Percentiles rank a stretch among this genome's conserved stretches.
These are phyloP conservation scores for Takashimella tepidaria DNA, from an alignment of 1,284 basidiomycete species.

Conservation along the genomic window DNA sequence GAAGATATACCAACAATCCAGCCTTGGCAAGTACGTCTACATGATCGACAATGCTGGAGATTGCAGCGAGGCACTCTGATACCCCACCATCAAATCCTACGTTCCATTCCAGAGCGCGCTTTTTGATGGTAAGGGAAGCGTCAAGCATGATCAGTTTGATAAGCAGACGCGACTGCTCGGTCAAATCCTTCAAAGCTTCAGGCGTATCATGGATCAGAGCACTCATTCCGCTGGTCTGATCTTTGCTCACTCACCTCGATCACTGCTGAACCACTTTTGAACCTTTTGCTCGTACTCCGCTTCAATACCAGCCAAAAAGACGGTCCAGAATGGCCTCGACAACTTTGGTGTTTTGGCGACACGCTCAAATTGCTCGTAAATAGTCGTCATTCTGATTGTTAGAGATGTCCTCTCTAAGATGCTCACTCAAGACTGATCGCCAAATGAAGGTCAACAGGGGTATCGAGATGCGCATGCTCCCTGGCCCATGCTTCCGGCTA, in stretches of 20 bases:
- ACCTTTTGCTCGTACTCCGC: conserved; percentile 1
- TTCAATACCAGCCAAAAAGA: not conserved
- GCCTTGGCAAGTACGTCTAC: conserved; percentile 26
- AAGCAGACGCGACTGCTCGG: not conserved
- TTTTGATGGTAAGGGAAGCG: conserved; percentile 1
- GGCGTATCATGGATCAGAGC: no score
- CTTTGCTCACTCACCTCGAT: conserved; percentile 14
- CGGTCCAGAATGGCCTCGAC: not conserved
- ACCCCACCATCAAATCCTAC: not conserved
- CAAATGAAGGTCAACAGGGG: conserved; percentile 33
- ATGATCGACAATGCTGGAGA: conserved; percentile 25
- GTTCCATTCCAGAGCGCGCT: not conserved
- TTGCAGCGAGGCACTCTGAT: conserved; percentile 19
- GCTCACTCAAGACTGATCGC: conserved; percentile 32
- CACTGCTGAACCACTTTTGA: conserved; percentile 26
- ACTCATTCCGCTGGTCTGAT: no score
- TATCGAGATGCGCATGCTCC: conserved; percentile 28
- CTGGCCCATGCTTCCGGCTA: conserved; percentile 32
- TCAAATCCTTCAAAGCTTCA: not conserved
- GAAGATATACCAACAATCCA: conserved; percentile 33
- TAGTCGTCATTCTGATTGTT: not conserved
- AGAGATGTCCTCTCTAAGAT: not conserved
- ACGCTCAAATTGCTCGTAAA: not conserved
- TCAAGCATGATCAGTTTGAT: not conserved
- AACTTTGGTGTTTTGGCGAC: not conserved